phyloP scores from a whole-genome alignment of 257 asterid species.

The Plantago elongata region DNA sequence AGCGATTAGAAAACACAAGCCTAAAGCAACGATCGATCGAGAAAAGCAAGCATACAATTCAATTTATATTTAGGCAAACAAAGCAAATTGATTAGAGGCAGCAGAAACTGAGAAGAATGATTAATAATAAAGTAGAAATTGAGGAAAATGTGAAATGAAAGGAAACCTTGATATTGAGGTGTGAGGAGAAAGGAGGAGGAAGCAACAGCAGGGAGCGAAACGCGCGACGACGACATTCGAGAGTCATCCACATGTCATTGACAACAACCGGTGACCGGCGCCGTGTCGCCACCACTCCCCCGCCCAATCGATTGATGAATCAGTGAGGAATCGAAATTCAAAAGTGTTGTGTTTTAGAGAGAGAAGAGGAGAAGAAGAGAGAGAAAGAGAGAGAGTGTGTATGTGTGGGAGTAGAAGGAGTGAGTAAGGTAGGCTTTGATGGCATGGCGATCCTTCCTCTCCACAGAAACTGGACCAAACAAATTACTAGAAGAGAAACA shows the following conservation, averaged over 20 bases:
- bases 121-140: too few species aligned
- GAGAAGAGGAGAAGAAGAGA: conserved; percentile 10
- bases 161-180: too few species aligned
- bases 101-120: too few species aligned
- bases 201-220: conserved; percentile 18
- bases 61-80: too few species aligned
- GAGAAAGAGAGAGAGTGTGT: too few species aligned
- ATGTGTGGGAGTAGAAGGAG: background rate
- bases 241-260: conserved; percentile 14
- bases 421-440: conserved; percentile 29
- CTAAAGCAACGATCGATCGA: too few species aligned
- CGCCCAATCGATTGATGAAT: background rate
- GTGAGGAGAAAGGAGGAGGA: too few species aligned
- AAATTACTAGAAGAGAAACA: conserved; percentile 13
- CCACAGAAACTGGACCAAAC: conserved; percentile 49
- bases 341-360: conserved; percentile 9
- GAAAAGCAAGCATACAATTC: too few species aligned
- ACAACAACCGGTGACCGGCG: conserved; percentile 23
- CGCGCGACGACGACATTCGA: conserved; percentile 28
- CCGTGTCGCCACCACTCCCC: too few species aligned
- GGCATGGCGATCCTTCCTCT: conserved; percentile 48
- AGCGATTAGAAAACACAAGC: too few species aligned
- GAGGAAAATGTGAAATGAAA: too few species aligned
- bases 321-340: conserved; percentile 5
- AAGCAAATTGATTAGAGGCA: too few species aligned